phyloP scores from a whole-genome alignment of 2,329 filamentous ascomycete genomes.

The Fusarium clavum region DNA sequence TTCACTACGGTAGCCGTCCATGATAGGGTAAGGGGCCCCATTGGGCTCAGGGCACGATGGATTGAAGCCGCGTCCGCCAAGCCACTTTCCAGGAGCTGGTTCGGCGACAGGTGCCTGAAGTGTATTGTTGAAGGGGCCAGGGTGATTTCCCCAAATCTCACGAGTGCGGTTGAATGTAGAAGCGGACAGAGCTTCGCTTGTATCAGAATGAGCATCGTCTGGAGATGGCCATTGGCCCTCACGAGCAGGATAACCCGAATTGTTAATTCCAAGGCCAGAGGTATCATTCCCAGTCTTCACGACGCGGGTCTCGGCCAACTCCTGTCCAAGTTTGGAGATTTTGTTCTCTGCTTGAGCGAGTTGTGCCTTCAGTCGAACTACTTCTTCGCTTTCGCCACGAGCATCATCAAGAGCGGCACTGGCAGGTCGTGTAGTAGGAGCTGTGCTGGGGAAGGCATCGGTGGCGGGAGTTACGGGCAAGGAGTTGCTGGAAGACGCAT shows the following conservation, averaged over 20 bases:
- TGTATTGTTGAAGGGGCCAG: constrained; percentile 54
- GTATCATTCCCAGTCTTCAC: constrained; percentile 63
- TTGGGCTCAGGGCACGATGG: constrained; percentile 56
- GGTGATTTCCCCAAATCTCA: constrained; percentile 67
- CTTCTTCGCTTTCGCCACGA: constrained; percentile 63
- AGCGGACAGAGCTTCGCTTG: constrained; percentile 64
- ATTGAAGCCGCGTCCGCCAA: constrained; percentile 55
- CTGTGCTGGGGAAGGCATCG: constrained; percentile 63
- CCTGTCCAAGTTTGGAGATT: constrained; percentile 77
- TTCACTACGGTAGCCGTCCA: constrained; percentile 59
- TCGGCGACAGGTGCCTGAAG: constrained; percentile 53
- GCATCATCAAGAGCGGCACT: constrained; percentile 62
- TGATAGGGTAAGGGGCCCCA: constrained; percentile 48
- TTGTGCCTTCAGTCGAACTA: constrained; percentile 76
- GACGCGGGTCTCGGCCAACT: constrained; percentile 73
- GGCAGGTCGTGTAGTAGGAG: constrained; percentile 63
- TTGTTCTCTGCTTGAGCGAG: constrained; percentile 77
- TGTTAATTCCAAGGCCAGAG: constrained; percentile 37
- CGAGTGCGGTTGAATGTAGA: constrained; percentile 65
- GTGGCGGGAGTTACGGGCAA: constrained; percentile 72
- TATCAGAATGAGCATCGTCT: constrained; percentile 69
- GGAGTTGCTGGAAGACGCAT: constrained; percentile 67
- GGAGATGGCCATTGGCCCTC: constrained; percentile 64
- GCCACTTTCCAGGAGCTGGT: constrained; percentile 58
- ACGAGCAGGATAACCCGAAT: constrained; percentile 42